Base-by-base conservation (phyloP, 257 asterid species). In the Catharanthus roseus region DNA sequence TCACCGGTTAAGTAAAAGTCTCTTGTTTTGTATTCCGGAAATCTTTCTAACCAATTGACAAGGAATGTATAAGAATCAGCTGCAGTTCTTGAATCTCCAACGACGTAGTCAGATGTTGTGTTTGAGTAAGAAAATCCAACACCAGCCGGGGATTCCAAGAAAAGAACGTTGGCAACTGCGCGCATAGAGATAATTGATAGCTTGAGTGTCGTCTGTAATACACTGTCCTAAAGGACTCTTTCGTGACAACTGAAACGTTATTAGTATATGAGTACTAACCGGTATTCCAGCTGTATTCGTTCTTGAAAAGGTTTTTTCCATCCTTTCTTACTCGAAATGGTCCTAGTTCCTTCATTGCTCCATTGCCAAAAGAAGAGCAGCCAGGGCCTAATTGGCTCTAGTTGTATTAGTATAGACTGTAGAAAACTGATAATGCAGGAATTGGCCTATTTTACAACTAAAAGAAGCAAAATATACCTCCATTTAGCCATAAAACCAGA, bases 41-140 rank as follows among this genome's bases (percentile, higher is more conserved):
- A 90, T 53, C 95, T 85, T 44, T 88, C 93, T 1, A 90, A 28
- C 96, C 96, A 90, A 75, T 85, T 88, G 1, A 86, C 75, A 26
- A 88, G 33, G 70, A 90, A 90, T 0, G 81, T 78, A 71, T 85
- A 86, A 7, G 88, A 39, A 79, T 88, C 95, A 11, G 77, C 76
- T 13, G 95, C 89, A 1, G 91, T 88, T 71, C 39, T 49, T 38
- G 50, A 65, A 67, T 90, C 95, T 5, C 92, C 90, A 0, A 81
- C 83, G 0, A 67, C 74, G 23, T 88, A 88, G 61, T 88, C 91
- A 2, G 96, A 86, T 1, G 88, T 29, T 15, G 75, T 80, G 47
- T 90, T 90, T 0, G 95, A 90, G 65, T 86, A 90, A 4, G 95
- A 90, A 68, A 87, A 90, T 70, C 95, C 96, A 26, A 90, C 96